These are phyloP conservation scores for Tephrocybe rancida DNA, from an alignment of 768 basidiomycete species.

Conservation along the genomic window DNA sequence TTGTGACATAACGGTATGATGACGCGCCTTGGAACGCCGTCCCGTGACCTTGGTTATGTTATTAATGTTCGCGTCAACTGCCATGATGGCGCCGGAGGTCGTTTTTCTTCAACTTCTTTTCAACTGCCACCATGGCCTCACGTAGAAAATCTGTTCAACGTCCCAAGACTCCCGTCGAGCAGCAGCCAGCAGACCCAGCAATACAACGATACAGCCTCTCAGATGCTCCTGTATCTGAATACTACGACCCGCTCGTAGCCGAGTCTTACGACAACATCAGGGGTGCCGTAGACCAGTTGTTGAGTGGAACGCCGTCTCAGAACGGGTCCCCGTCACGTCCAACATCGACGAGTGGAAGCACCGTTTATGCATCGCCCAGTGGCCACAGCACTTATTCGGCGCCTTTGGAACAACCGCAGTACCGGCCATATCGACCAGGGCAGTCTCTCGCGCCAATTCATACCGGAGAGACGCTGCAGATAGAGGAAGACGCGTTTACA, in stretches of 20 bases:
- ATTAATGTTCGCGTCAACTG: constrained; percentile 2
- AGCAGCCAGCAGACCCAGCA: constrained; percentile 14
- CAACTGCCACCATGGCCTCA: constrained; percentile 11
- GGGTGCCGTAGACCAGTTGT: constrained; percentile 2
- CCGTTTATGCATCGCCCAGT: neutral
- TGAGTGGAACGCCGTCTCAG: neutral
- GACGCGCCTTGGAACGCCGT: constrained; percentile 3
- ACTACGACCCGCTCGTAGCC: neutral
- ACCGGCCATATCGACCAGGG: constrained; percentile 59
- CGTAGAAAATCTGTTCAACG: constrained; percentile 9
- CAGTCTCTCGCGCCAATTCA: constrained; percentile 62
- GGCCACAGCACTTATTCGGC: neutral
- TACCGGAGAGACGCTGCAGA: constrained; percentile 65
- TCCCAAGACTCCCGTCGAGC: neutral
- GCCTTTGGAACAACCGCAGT: constrained; percentile 20
- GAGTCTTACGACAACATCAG: constrained; percentile 9
- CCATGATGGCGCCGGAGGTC: neutral
- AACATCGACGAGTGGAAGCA: constrained; percentile 1
- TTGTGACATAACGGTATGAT: neutral
- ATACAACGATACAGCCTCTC: constrained; percentile 15
- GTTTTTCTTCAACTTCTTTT: neutral
- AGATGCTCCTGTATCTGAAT: constrained; percentile 8
- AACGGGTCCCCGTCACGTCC: constrained; percentile 2
- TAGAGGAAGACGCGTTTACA: constrained; percentile 37
- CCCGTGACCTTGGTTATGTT: constrained; percentile 9